Percentiles rank a stretch among this genome's conserved stretches.
phyloP scores from a whole-genome alignment of 768 basidiomycete species.

The Fomitopsis pulvina region DNA sequence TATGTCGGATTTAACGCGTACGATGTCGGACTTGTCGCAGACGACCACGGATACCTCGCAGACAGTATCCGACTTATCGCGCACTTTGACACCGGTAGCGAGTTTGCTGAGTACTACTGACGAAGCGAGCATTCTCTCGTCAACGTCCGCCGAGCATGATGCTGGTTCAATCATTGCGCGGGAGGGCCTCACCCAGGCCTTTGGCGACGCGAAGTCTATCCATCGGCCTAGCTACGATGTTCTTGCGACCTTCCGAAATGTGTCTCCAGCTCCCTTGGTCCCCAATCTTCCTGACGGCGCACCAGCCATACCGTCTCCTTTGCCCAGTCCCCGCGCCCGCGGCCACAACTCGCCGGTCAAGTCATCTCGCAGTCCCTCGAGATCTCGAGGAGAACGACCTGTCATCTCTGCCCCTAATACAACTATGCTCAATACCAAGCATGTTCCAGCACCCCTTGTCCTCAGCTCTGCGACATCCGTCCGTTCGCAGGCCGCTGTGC shows the following conservation, averaged over 20 bases:
- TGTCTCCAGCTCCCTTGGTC: conserved; percentile 1
- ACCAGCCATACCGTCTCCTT: background rate
- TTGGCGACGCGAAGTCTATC: conserved; percentile 20
- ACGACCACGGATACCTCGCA: background rate
- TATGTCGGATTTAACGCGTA: background rate
- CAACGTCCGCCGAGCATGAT: conserved; percentile 1
- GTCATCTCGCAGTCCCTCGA: background rate
- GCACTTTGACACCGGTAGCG: conserved; percentile 11
- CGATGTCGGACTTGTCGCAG: conserved; percentile 1
- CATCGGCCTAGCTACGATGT: conserved; percentile 21
- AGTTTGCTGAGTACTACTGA: background rate
- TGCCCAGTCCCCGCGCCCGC: background rate
- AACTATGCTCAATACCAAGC: conserved; percentile 13
- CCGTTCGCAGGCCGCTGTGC: background rate
- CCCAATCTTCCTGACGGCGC: conserved; percentile 1
- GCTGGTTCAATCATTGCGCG: conserved; percentile 7
- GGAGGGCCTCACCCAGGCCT: conserved; percentile 18
- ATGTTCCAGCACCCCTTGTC: conserved; percentile 17
- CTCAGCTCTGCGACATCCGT: conserved; percentile 17
- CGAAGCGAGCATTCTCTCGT: conserved; percentile 11
- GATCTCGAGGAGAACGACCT: conserved; percentile 5
- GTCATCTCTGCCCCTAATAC: conserved; percentile 23
- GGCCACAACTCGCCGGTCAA: background rate
- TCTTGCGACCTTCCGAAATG: conserved; percentile 19
- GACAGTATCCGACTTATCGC: background rate